These are phyloP conservation scores for Erodium moschatum DNA, from an alignment of 441 rosid genomes.

Conservation along the genomic window DNA sequence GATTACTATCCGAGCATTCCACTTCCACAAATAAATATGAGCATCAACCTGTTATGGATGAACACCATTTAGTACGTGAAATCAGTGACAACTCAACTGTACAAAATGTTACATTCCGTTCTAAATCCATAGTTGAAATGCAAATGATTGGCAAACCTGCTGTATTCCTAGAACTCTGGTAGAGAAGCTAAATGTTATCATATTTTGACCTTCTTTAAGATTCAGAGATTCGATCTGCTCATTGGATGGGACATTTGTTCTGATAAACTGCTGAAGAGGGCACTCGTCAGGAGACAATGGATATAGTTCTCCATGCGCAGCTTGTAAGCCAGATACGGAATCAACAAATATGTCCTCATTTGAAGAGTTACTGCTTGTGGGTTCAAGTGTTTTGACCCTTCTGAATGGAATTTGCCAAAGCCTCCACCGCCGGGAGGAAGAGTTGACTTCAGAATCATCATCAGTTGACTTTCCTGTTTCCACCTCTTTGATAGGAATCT, in stretches of 20 bases:
- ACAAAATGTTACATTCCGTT: background rate
- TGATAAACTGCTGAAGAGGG: slow-evolving; percentile 47
- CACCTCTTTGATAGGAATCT: slow-evolving; percentile 50
- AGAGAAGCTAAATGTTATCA: slow-evolving; percentile 71
- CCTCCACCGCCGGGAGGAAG: slow-evolving; percentile 64
- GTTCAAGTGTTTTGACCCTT: slow-evolving; percentile 68
- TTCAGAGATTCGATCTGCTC: slow-evolving; percentile 82
- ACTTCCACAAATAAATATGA: slow-evolving; percentile 80
- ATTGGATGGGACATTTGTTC: slow-evolving; percentile 71
- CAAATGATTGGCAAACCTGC: slow-evolving; percentile 44
- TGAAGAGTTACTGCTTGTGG: slow-evolving; percentile 47
- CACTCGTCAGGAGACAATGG: slow-evolving; percentile 32
- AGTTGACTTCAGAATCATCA: slow-evolving; percentile 31
- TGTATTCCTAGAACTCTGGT: slow-evolving; percentile 84
- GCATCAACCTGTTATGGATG: slow-evolving; percentile 56
- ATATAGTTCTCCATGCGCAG: slow-evolving; percentile 28
- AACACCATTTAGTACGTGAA: slow-evolving; percentile 15
- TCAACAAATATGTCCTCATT: slow-evolving; percentile 73
- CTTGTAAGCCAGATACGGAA: slow-evolving; percentile 48
- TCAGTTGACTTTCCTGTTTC: slow-evolving; percentile 31
- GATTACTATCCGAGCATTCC: slow-evolving; percentile 77
- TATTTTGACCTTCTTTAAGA: slow-evolving; percentile 81
- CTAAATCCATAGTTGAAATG: slow-evolving; percentile 6
- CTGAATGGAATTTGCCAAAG: slow-evolving; percentile 77
- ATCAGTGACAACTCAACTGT: slow-evolving; percentile 3